Percentiles rank a stretch among this genome's conserved stretches.
phyloP scores from a whole-genome alignment of 73 alveolate species.

The Uronychia binucleata region DNA sequence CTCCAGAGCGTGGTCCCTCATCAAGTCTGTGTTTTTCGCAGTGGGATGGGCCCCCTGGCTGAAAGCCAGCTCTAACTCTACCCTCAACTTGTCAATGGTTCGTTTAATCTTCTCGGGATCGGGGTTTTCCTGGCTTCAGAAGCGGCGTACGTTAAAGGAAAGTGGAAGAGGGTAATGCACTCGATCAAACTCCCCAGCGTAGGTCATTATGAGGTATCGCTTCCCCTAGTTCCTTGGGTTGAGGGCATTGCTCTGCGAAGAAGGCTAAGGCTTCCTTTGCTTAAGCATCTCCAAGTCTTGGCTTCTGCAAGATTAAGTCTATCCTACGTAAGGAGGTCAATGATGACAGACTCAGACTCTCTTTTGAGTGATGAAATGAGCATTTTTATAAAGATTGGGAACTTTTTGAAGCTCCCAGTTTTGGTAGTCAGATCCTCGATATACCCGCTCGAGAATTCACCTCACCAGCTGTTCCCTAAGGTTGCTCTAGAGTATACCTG shows the following conservation, averaged over 20 bases:
- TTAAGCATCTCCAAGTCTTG: conserved; percentile 68
- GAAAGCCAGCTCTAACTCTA: background rate
- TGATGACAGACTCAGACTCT: conserved; percentile 53
- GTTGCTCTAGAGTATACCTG: background rate
- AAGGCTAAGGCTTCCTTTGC: background rate
- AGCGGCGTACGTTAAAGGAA: conserved; percentile 52
- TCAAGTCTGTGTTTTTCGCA: background rate
- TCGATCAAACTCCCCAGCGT: conserved; percentile 68
- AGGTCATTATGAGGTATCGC: conserved; percentile 68
- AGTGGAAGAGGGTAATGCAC: conserved; percentile 82
- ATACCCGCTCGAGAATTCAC: conserved; percentile 54
- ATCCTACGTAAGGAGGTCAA: conserved; percentile 58
- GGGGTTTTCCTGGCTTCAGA: conserved; percentile 26
- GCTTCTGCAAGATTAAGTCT: background rate
- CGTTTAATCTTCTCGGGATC: background rate
- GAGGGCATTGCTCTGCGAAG: background rate
- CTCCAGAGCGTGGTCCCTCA: background rate
- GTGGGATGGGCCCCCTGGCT: background rate
- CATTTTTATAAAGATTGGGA: conserved; percentile 63
- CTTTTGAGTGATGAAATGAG: conserved; percentile 49
- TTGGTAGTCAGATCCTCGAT: conserved; percentile 69
- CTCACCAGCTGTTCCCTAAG: conserved; percentile 52
- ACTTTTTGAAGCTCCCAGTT: conserved; percentile 62
- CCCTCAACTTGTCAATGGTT: background rate
- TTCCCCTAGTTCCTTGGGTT: conserved; percentile 8